Evolutionary conservation across 169 alveolate species (phyloP).

Genomic region (Eimeria praecox): DNA sequence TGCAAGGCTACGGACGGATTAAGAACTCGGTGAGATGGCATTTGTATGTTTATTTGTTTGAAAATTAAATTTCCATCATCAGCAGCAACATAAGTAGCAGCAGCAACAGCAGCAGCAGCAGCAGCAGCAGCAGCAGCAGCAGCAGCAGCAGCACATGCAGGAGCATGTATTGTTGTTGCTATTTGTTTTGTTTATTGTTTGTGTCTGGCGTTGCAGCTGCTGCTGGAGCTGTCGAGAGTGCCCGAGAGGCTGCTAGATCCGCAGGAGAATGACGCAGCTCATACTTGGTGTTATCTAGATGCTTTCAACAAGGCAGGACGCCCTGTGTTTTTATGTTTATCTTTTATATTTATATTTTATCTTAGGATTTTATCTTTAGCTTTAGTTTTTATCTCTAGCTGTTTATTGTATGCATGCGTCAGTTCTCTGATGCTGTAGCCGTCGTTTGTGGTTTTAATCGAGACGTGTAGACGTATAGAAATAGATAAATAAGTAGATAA

Average conservation of each 20-base stretch:
- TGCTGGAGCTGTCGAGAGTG: conserved; percentile 48
- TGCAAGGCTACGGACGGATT: background rate
- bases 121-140: conserved; percentile 31
- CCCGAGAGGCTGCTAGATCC: conserved; percentile 67
- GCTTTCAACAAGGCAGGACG: conserved; percentile 48
- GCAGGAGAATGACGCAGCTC: conserved; percentile 65
- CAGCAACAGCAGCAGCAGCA: background rate
- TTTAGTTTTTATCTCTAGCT: background rate
- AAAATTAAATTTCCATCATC: too few species aligned
- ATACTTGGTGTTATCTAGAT: conserved; percentile 78
- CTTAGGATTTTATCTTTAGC: too few species aligned
- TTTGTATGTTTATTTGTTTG: too few species aligned
- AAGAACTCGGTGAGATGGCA: background rate
- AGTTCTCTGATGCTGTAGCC: too few species aligned
- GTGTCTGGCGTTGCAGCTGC: conserved; percentile 16
- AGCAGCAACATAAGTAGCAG: background rate
- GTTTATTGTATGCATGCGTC: background rate
- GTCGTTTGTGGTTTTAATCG: too few species aligned
- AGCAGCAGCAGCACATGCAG: background rate
- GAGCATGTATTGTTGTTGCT: background rate
- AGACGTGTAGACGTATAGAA: background rate
- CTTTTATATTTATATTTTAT: background rate
- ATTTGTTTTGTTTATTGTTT: background rate
- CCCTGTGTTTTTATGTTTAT: background rate
- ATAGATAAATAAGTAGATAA: too few species aligned